Conservation (phyloP, 2,329 filamentous ascomycete genomes). For the Penicillium sp. region DNA sequence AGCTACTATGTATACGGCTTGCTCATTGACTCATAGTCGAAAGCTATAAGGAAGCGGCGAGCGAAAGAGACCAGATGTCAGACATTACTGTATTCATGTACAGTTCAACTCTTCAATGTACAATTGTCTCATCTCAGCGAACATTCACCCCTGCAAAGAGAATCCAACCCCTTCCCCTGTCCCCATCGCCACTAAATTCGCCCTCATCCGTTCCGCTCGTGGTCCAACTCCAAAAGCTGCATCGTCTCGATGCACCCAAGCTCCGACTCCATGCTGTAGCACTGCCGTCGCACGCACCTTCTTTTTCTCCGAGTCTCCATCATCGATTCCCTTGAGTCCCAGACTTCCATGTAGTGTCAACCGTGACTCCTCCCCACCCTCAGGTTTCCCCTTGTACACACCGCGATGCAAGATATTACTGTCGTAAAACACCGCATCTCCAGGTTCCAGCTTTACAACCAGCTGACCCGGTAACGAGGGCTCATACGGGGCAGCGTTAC, state of each 20-base stretch:
- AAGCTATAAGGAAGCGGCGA: too few relatives aligned
- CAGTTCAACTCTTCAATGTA: too few relatives aligned
- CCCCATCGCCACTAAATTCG: conserved; percentile 43
- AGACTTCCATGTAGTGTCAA: conserved; percentile 43
- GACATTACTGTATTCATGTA: too few relatives aligned
- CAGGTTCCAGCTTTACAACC: conserved; percentile 60
- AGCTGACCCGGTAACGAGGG: conserved; percentile 57
- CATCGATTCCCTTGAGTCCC: conserved; percentile 31
- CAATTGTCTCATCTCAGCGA: too few relatives aligned
- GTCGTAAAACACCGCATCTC: conserved; percentile 82
- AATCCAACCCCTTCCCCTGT: conserved; percentile 42
- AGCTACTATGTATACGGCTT: too few relatives aligned
- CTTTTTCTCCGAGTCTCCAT: conserved; percentile 24
- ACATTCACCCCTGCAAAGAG: conserved; percentile 41
- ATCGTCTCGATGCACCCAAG: conserved; percentile 41
- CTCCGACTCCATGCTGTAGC: conserved; percentile 44
- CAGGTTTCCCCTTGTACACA: conserved; percentile 37
- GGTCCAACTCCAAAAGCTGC: conserved; percentile 36
- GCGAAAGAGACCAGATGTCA: too few relatives aligned
- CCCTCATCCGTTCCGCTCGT: conserved; percentile 42
- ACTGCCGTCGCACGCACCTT: conserved; percentile 42
- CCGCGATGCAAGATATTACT: conserved; percentile 68
- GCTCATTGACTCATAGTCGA: too few relatives aligned
- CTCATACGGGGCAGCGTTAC: conserved; percentile 61
- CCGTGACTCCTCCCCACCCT: conserved; percentile 33